Percentiles rank a stretch among this genome's conserved stretches.
Evolutionary conservation across 352 stramenopile genomes (phyloP).

Genomic region (Globisporangium viniferum): DNA sequence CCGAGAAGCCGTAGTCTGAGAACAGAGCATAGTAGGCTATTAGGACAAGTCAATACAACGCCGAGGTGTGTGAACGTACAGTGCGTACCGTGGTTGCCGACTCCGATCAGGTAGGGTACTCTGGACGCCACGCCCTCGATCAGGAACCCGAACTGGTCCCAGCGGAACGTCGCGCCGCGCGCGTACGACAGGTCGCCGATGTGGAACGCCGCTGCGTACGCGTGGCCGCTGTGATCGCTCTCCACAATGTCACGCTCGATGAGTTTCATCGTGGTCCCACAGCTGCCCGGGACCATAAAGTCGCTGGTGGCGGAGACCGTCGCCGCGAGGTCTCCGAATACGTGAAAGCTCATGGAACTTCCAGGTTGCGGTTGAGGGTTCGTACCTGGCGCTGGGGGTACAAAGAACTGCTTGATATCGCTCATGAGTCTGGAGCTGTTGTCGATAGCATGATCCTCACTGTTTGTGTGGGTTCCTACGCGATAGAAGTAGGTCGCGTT

Average conservation of each 20-base stretch:
- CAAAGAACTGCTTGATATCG: constrained; percentile 17
- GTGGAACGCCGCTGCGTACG: constrained; percentile 75
- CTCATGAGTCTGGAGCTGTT: neutral
- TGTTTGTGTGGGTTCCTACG: constrained; percentile 10
- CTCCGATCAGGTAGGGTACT: constrained; percentile 77
- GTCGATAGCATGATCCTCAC: neutral
- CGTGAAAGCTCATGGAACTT: constrained; percentile 36
- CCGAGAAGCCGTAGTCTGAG: constrained; percentile 43
- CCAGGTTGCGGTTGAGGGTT: neutral
- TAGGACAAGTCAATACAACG: neutral
- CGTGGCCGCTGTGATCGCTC: constrained; percentile 24
- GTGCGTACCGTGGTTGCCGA: constrained; percentile 40
- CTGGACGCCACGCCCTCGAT: constrained; percentile 71
- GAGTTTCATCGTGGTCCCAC: constrained; percentile 16
- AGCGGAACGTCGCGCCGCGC: constrained; percentile 60
- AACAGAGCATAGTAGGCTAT: neutral
- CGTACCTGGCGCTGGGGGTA: constrained; percentile 9
- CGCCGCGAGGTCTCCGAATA: constrained; percentile 51
- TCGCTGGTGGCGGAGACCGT: constrained; percentile 12
- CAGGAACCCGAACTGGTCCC: constrained; percentile 83
- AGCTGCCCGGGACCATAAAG: constrained; percentile 15
- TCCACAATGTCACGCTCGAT: constrained; percentile 15
- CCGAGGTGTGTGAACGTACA: neutral
- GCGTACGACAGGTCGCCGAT: constrained; percentile 84
- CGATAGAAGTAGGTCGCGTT: constrained; percentile 18